phyloP scores from a whole-genome alignment of 768 basidiomycete species.

The Lanmaoa rubissima region DNA sequence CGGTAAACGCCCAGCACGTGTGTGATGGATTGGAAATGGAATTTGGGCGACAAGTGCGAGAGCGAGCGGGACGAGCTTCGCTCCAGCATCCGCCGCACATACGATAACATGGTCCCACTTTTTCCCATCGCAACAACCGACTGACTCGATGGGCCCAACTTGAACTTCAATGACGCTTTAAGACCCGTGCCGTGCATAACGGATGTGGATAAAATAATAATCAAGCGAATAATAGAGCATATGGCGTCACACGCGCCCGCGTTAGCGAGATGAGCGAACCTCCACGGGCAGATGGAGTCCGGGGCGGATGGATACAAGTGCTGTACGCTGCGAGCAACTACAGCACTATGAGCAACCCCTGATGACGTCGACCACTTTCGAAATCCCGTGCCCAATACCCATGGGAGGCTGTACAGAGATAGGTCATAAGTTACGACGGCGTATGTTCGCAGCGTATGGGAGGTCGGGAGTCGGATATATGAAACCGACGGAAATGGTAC shows the following conservation, averaged over 20 bases:
- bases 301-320: slow-evolving; percentile 2
- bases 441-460: background rate
- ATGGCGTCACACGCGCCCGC: slow-evolving; percentile 7
- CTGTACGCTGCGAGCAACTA: background rate
- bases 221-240: background rate
- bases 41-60: background rate
- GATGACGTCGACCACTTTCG: slow-evolving; percentile 20
- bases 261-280: slow-evolving; percentile 14
- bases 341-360: background rate
- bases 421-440: background rate
- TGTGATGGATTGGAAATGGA: background rate
- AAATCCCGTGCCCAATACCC: slow-evolving; percentile 2
- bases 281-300: background rate
- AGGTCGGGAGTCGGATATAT: slow-evolving; percentile 7
- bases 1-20: background rate
- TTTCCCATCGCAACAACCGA: background rate
- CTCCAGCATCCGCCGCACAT: slow-evolving; percentile 12
- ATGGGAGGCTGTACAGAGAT: slow-evolving; percentile 6
- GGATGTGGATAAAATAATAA: background rate
- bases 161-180: background rate
- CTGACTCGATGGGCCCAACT: background rate
- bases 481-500: slow-evolving; percentile 1
- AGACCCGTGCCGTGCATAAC: slow-evolving; percentile 9
- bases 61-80: slow-evolving; percentile 6
- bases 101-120: background rate